phyloP scores from a whole-genome alignment of 768 basidiomycete genomes.

The Suillus weaverae region DNA sequence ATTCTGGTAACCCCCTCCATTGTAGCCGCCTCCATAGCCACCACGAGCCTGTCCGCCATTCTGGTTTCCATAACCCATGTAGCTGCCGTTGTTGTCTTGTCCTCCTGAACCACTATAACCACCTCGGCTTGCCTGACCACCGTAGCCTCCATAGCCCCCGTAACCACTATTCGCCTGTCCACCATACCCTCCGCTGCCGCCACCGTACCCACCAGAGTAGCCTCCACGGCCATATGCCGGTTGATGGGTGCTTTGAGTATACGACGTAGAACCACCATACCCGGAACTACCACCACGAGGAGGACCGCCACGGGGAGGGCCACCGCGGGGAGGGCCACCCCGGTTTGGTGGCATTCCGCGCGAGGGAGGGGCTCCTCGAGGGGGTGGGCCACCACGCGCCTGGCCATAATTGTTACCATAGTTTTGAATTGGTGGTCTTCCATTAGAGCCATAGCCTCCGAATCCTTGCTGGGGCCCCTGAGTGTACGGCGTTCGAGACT shows the following conservation, averaged over 20 bases:
- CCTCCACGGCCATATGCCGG: constrained; percentile 28
- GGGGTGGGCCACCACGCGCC: constrained; percentile 25
- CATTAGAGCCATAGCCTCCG: constrained; percentile 34
- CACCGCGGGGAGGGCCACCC: constrained; percentile 17
- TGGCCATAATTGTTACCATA: constrained; percentile 34
- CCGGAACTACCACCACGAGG: constrained; percentile 23
- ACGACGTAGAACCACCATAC: constrained; percentile 19
- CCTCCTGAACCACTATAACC: constrained; percentile 36
- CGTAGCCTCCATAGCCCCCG: constrained; percentile 18
- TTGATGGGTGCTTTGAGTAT: constrained; percentile 21
- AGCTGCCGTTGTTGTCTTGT: constrained; percentile 37
- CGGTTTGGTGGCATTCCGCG: constrained; percentile 14
- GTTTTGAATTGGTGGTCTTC: constrained; percentile 27
- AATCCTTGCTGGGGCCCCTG: constrained; percentile 25
- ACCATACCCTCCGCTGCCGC: constrained; percentile 8
- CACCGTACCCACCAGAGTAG: constrained; percentile 21
- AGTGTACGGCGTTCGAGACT: constrained; percentile 15
- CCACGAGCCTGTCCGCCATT: constrained; percentile 15
- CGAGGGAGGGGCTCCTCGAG: constrained; percentile 6
- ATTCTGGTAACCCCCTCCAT: constrained; percentile 25
- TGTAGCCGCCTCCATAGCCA: constrained; percentile 28
- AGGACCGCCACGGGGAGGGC: constrained; percentile 12
- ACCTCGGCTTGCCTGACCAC: constrained; percentile 24
- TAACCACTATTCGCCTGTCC: constrained; percentile 17
- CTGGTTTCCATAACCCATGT: constrained; percentile 35